Evolutionary conservation across 2,329 filamentous ascomycete species (phyloP).

Genomic region (Curvularia spicifera): DNA sequence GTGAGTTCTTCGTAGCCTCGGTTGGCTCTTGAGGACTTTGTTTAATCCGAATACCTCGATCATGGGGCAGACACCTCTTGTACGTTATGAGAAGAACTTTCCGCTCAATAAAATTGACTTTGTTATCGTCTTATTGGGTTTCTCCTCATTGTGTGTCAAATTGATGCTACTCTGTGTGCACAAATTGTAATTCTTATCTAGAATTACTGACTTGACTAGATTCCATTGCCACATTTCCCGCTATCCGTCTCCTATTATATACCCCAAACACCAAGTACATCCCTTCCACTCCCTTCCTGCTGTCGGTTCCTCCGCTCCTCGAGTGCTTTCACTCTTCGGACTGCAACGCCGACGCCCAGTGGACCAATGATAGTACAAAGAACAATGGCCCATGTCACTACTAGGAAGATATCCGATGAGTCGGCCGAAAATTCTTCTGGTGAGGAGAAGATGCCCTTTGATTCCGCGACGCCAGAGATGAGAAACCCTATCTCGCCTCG

Average conservation of each 20-base stretch:
- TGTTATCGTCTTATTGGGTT: no score
- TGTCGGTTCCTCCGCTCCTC: slow-evolving; percentile 41
- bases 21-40: no score
- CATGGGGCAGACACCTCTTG: no score
- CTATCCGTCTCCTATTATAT: slow-evolving; percentile 29
- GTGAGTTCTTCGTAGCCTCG: no score
- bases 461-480: slow-evolving; percentile 72
- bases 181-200: no score
- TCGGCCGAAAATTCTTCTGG: slow-evolving; percentile 16
- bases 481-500: slow-evolving; percentile 82
- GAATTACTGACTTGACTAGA: neutral
- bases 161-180: no score
- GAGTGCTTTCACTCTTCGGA: slow-evolving; percentile 55
- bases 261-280: slow-evolving; percentile 56
- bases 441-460: slow-evolving; percentile 55
- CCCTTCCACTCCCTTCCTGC: slow-evolving; percentile 44
- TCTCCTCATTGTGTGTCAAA: no score
- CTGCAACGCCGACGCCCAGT: slow-evolving; percentile 58
- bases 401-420: slow-evolving; percentile 58
- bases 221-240: no score
- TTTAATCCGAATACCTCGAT: no score
- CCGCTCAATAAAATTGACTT: no score
- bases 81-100: neutral
- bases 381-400: slow-evolving; percentile 64
- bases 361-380: slow-evolving; percentile 64